Percentiles rank a stretch among this genome's conserved stretches.
phyloP scores from a whole-genome alignment of 768 basidiomycete species.

The Tephrocybe rancida region DNA sequence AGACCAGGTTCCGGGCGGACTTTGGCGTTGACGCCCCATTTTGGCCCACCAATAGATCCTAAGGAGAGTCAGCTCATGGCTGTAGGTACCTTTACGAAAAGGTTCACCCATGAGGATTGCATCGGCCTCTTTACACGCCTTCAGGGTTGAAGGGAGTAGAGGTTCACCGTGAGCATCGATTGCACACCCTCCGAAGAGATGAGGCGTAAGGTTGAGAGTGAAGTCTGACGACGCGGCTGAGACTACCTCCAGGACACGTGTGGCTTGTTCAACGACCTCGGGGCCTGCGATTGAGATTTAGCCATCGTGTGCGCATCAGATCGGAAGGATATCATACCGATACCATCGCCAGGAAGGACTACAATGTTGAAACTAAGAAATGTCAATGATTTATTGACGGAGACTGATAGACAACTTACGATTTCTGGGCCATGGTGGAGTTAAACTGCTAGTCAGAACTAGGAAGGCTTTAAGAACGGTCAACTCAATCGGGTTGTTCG shows the following conservation, averaged over 20 bases:
- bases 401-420: constrained; percentile 31
- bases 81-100: background rate
- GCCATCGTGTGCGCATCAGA: constrained; percentile 11
- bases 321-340: constrained; percentile 55
- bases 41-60: constrained; percentile 99
- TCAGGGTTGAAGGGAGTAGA: constrained; percentile 80
- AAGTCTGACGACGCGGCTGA: constrained; percentile 63
- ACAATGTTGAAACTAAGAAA: constrained; percentile 78
- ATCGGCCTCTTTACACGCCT: constrained; percentile 91
- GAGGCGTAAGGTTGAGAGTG: constrained; percentile 71
- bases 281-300: constrained; percentile 57
- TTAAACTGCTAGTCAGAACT: background rate
- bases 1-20: constrained; percentile 94
- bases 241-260: constrained; percentile 77
- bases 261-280: constrained; percentile 85
- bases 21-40: constrained; percentile 91
- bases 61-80: background rate
- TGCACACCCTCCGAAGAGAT: constrained; percentile 90
- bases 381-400: background rate
- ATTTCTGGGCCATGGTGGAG: constrained; percentile 42
- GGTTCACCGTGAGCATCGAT: constrained; percentile 90
- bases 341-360: constrained; percentile 95
- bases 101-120: constrained; percentile 90
- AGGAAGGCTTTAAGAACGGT: constrained; percentile 12
- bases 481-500: constrained; percentile 17